These are phyloP conservation scores for Astrothelium macrocarpum DNA, from an alignment of 495 filamentous ascomycete species.

Conservation along the genomic window DNA sequence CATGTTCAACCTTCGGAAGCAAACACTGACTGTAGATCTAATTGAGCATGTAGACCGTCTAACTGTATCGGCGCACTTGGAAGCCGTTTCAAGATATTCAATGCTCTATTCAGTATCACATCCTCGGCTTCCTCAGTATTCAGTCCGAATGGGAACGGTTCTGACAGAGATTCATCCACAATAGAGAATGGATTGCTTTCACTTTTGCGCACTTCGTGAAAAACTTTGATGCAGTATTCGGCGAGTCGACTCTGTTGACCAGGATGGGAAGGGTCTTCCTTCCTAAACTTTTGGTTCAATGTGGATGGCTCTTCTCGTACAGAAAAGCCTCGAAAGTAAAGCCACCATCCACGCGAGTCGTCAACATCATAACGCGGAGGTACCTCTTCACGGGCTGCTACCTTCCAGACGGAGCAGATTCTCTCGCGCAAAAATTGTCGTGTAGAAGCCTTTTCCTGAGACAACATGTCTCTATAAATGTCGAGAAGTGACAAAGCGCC, in stretches of 20 bases:
- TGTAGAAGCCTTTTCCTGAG: too few species aligned
- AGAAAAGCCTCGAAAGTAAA: too few species aligned
- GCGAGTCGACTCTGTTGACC: background rate
- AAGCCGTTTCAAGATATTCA: background rate
- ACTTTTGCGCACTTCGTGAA: background rate
- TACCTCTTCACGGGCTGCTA: too few species aligned
- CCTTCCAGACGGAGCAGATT: too few species aligned
- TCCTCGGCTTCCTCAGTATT: background rate
- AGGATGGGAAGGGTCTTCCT: too few species aligned
- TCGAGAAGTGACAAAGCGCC: too few species aligned
- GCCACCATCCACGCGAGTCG: too few species aligned
- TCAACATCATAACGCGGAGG: too few species aligned
- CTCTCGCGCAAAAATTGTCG: too few species aligned
- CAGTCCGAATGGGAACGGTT: background rate
- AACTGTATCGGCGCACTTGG: background rate
- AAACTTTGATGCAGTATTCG: background rate
- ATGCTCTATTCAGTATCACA: background rate
- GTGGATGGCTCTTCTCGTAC: too few species aligned
- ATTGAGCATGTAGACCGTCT: background rate
- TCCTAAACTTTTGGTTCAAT: too few species aligned
- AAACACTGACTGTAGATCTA: background rate
- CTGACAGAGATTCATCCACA: background rate
- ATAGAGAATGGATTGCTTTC: background rate
- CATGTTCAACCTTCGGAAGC: background rate
- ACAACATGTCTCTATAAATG: too few species aligned